Base-by-base conservation (phyloP, 208 protist genomes). In the Acanthamoeba quina region DNA sequence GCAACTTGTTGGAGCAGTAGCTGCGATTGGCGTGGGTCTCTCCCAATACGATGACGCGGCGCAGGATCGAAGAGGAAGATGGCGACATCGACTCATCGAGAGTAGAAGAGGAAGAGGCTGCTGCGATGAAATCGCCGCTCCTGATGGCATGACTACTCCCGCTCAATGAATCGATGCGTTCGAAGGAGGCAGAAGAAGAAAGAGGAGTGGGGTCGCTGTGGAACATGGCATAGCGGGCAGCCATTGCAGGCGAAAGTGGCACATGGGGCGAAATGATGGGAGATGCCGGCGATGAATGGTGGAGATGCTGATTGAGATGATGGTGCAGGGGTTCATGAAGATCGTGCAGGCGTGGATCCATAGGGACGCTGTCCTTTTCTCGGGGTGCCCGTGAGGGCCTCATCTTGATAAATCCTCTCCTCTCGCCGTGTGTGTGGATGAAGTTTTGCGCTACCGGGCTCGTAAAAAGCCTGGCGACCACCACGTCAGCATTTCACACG, bases 1-100 rank as follows among this genome's bases (percentile, higher is more conserved):
- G 90, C 34, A 93, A 29, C 26, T 93, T 93, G 68, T 93, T 93
- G 64, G 90, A 93, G 72, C 52, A 47, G 90, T 56, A 93, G n/a
- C 68, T 68, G 52, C 56, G 24, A 52, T 93, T 93, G 90, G 68
- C 47, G 2, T 78, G 34, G 31, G 90, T 72, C 34, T 93, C 90
- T 15, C 90, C 90, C 31, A 93, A 19, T 6, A 93, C 90, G 29
- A 93, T 83, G 31, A 93, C 68, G 19, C 90, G 90, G 13, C 24
- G 34, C n/a, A 92, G 49, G n/a, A 64, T 19, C 19, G 34, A 21
- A 56, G 74, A 56, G 26, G 78, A 64, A 4, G 78, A 64, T n/a
- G 78, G 49, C 10, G 72, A 82, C 72, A 19, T 10, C 1, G 13
- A 29, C 19, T 37, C 72, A 82, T 44, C 72, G 19, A 72, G 17